These are phyloP conservation scores for Malassezia cuniculi DNA, from an alignment of 1,284 basidiomycete species.

Conservation along the genomic window DNA sequence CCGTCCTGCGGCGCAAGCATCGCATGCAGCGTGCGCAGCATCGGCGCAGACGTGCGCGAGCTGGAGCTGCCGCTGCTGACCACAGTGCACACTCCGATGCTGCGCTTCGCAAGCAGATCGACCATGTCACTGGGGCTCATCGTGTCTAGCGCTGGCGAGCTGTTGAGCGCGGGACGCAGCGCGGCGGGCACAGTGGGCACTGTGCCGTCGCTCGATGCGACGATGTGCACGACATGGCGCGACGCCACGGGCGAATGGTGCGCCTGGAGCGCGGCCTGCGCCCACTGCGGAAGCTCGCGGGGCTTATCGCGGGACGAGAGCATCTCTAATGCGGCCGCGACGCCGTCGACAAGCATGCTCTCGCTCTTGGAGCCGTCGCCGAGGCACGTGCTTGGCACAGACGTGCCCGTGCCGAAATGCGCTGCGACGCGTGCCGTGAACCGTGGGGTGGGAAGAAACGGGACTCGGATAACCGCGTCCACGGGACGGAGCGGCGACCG, in stretches of 20 bases:
- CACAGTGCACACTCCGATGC: conserved; percentile 1
- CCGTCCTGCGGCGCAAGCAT: neutral
- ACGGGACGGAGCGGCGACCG: neutral
- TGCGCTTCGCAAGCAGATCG: neutral
- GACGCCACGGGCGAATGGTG: conserved; percentile 3
- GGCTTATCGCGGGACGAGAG: conserved; percentile 2
- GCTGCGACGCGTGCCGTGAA: conserved; percentile 3
- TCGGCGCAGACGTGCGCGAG: neutral
- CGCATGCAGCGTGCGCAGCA: conserved; percentile 1
- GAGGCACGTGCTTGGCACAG: neutral
- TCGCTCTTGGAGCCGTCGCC: no score
- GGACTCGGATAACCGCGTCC: conserved; percentile 1
- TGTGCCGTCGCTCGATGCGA: neutral
- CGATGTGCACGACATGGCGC: conserved; percentile 5
- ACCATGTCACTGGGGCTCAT: neutral
- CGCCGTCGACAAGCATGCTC: conserved; percentile 2
- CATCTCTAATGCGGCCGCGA: conserved; percentile 6
- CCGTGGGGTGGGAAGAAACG: conserved; percentile 3
- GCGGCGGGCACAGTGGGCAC: no score
- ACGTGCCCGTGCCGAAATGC: no score
- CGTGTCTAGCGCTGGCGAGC: neutral
- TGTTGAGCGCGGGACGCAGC: conserved; percentile 1
- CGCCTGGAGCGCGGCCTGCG: conserved; percentile 1
- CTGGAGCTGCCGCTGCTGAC: neutral
- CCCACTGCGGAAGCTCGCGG: conserved; percentile 3